Evolutionary conservation across 176 grass and related monocot genomes (phyloP), one percentile per base, ranked within the genome.

Genomic region (Eragrostis nindensis): DNA sequence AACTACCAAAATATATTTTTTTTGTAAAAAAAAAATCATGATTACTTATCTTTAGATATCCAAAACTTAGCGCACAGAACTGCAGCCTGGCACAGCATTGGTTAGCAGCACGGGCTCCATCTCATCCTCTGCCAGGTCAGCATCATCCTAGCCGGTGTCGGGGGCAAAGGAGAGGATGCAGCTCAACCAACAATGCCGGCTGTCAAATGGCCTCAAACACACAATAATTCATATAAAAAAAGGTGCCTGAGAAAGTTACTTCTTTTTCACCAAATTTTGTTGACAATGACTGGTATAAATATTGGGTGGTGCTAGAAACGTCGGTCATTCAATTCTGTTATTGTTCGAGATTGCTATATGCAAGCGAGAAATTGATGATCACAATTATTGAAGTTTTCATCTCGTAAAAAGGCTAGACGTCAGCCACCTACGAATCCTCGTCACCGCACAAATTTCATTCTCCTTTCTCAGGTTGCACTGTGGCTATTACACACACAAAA

Each of bases 81-180:
- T 66, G 87, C 66, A 42, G n/a, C 30, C 61, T 66, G 47, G 71
- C 77, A 71, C 60, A 80, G 45, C 71, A 85, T 89, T 89, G 87
- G 87, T 70, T 65, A 71, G 82, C 46, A 17, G n/a, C 16, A 0
- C 17, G 71, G 71, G 62, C 3, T 50, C 71, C 77, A 85, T 57
- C 77, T 71, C 82, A 89, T 89, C 82, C 56, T 65, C 56, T 85
- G 71, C 82, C 87, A 85, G 21, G 65, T 89, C 77, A 89, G 82
- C 71, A 17, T 24, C 82, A 22, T 42, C 55, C 70, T 7, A 18
- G 77, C 71, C 65, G 41, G 55, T 17, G 63, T 10, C 29, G 6
- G 39, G 52, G 50, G 19, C 18, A 29, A 6, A 29, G 15, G 40
- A 11, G 15, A 29, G 16, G 40, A 47, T 29, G 40, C 52, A 39